A percentile compares a stretch with the other conserved stretches of the same genome.
These are phyloP conservation scores for Knoxdaviesia capensis DNA, from an alignment of 2,329 filamentous ascomycete species.

Conservation along the genomic window DNA sequence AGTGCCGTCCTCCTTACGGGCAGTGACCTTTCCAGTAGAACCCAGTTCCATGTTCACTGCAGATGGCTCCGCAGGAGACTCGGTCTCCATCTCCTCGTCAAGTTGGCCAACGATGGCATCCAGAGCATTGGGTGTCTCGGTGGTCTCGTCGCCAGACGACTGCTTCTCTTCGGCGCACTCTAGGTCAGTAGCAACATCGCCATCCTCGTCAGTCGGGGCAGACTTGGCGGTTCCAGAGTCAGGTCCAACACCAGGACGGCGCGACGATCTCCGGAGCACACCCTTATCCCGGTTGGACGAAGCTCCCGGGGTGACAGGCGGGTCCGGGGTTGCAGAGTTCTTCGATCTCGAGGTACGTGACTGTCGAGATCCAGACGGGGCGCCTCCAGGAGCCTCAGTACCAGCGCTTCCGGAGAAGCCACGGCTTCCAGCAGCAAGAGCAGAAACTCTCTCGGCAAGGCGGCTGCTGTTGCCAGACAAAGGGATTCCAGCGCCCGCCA, in stretches of 20 bases:
- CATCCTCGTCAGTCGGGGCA: constrained; percentile 31
- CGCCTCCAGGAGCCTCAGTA: too few relatives aligned
- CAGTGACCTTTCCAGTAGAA: constrained; percentile 70
- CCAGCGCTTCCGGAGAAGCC: too few relatives aligned
- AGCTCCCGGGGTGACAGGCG: too few relatives aligned
- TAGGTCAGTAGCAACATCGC: constrained; percentile 40
- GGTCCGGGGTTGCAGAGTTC: too few relatives aligned
- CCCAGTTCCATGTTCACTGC: constrained; percentile 86
- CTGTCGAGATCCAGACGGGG: too few relatives aligned
- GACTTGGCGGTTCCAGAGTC: background rate
- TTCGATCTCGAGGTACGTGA: too few relatives aligned
- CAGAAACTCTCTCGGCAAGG: constrained; percentile 19
- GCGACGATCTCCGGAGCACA: constrained; percentile 27
- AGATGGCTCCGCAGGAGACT: constrained; percentile 43
- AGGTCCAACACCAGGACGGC: constrained; percentile 19
- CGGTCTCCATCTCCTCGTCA: constrained; percentile 64
- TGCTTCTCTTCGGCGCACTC: constrained; percentile 90
- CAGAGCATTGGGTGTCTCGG: constrained; percentile 38
- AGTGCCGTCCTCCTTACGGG: constrained; percentile 80
- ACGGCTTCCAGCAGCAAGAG: too few relatives aligned
- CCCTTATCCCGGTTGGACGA: constrained; percentile 28
- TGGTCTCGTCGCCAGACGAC: constrained; percentile 48
- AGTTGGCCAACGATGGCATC: constrained; percentile 83
- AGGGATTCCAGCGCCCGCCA: constrained; percentile 44
- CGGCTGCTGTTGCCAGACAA: constrained; percentile 9